Evolutionary conservation across 345 rosid species (phyloP), one percentile per base, ranked within the genome.

Genomic region (Populus euphratica): DNA sequence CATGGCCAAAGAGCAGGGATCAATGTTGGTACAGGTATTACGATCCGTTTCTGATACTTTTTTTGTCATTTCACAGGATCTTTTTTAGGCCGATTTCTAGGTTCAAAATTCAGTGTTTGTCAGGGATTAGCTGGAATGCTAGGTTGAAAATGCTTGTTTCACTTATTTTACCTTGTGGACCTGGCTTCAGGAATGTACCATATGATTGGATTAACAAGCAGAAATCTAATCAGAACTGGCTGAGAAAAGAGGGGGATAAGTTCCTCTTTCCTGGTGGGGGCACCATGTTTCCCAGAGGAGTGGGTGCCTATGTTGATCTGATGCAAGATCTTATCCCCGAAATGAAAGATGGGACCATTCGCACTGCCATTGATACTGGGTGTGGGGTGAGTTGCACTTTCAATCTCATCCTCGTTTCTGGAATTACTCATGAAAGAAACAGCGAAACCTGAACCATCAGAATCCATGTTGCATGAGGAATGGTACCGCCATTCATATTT

Each of bases 201-300:
- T 96, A 93, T 81, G 86, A 96, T 85, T 96, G 99, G 99, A 96
- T 96, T 77, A 93, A 96, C 90, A 96, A 81, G 85, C 87, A 92
- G 86, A 96, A 96, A 84, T 96, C 99, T 38, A 96, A 96, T 78
- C 99, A 96, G 85, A 87, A 96, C 59, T 96, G 99, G 99, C 86
- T 93, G 76, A 87, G 91, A 79, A 96, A 96, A 85, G 84, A 93
- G 66, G 98, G 98, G 76, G 98, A 96, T 21, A 93, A 91, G 81
- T 96, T 96, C 88, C 79, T 83, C 49, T 96, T 96, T 70, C 99
- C 99, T 5, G 99, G 99, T 68, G 99, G 99, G 1, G 99, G 99
- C 79, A 96, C 99, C 13, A 96, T 96, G 99, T 96, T 96, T 86
- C 98, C 99, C 3, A 81, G 70, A 68, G 99, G 99, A 81, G 99